These are phyloP conservation scores for Parasitella parasitica DNA, from an alignment of 371 early-diverging fungal species.

Conservation along the genomic window DNA sequence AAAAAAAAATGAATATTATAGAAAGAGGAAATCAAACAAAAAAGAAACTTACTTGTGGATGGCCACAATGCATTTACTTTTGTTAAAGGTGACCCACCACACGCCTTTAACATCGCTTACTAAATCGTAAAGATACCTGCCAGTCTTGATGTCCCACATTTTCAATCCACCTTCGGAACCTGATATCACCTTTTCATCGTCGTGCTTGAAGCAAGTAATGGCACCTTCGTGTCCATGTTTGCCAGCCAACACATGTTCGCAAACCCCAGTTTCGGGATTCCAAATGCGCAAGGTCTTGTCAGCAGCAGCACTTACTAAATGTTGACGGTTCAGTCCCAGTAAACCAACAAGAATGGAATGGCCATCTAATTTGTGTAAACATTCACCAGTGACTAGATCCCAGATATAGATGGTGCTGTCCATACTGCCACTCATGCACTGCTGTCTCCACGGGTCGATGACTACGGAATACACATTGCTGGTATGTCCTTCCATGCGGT, in stretches of 20 bases:
- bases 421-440: constrained; percentile 91
- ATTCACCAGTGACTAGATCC: constrained; percentile 79
- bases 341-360: constrained; percentile 93
- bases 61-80: constrained; percentile 83
- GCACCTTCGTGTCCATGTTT: constrained; percentile 75
- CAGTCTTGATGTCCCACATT: constrained; percentile 90
- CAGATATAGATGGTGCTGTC: constrained; percentile 92
- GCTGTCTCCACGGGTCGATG: constrained; percentile 68
- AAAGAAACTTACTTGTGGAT: constrained; percentile 59
- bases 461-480: constrained; percentile 91
- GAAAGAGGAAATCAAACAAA: neutral
- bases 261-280: constrained; percentile 76
- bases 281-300: constrained; percentile 96
- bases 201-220: constrained; percentile 95
- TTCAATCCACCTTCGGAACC: constrained; percentile 94
- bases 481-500: constrained; percentile 81
- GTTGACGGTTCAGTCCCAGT: constrained; percentile 76
- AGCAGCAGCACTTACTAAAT: constrained; percentile 94
- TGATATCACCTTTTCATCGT: constrained; percentile 84
- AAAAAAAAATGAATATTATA: neutral
- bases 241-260: constrained; percentile 62
- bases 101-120: constrained; percentile 74
- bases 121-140: constrained; percentile 76
- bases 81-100: constrained; percentile 92
- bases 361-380: constrained; percentile 69